Evolutionary conservation across 148 eudicot genomes (phyloP).

Genomic region (Cornus suecica): DNA sequence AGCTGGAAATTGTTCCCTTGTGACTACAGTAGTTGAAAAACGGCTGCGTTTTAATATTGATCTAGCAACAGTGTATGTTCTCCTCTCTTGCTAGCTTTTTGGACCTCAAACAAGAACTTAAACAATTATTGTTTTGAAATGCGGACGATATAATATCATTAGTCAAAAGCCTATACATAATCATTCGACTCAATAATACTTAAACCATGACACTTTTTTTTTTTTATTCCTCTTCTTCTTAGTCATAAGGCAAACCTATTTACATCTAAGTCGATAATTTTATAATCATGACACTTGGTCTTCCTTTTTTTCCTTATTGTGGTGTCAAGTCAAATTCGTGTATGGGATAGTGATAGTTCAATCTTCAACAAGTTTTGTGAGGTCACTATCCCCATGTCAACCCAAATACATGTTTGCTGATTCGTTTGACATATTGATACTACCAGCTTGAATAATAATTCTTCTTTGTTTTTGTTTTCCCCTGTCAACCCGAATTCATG

Average conservation of each 20-base stretch:
- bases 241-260: background rate
- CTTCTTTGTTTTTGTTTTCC: no score
- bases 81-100: slow-evolving; percentile 14
- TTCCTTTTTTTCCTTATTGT: background rate
- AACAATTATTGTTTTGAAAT: background rate
- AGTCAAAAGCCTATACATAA: background rate
- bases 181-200: background rate
- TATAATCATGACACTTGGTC: background rate
- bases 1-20: slow-evolving; percentile 92
- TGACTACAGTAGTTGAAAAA: slow-evolving; percentile 79
- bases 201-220: background rate
- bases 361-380: slow-evolving; percentile 1
- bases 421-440: no score
- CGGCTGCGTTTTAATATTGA: slow-evolving; percentile 88
- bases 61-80: slow-evolving; percentile 77
- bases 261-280: background rate
- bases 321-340: background rate
- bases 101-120: background rate
- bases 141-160: background rate
- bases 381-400: no score
- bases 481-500: no score
- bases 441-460: no score
- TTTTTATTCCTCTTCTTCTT: background rate
- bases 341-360: background rate
- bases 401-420: no score